Evolutionary conservation across 2,329 filamentous ascomycete genomes (phyloP).

Genomic region (Alternaria infectoria): DNA sequence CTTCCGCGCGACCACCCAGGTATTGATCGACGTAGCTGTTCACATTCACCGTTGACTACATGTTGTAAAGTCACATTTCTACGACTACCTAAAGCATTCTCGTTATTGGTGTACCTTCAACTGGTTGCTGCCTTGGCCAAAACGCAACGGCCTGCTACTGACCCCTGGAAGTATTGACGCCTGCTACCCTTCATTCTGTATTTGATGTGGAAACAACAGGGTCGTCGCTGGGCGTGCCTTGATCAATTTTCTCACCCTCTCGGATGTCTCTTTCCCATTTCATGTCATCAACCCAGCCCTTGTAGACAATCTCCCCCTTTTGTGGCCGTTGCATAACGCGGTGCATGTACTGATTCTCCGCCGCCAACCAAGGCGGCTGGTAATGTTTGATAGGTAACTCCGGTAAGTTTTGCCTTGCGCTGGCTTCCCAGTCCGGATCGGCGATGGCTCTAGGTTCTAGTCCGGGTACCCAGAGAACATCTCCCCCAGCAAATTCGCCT

Average conservation of each 20-base stretch:
- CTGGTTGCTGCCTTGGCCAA: background rate
- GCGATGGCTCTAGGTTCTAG: conserved; percentile 3
- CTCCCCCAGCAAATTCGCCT: background rate
- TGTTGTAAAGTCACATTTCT: background rate
- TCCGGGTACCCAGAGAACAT: conserved; percentile 13
- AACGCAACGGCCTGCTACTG: background rate
- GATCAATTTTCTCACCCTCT: background rate
- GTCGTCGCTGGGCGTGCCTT: background rate
- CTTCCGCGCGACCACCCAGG: background rate
- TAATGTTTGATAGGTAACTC: background rate
- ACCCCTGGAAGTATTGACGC: background rate
- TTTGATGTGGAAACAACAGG: background rate
- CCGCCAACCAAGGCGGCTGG: background rate
- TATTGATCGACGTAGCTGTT: background rate
- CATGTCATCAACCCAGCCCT: background rate
- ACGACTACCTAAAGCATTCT: background rate
- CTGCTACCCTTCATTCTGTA: background rate
- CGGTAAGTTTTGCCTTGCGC: background rate
- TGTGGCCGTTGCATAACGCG: background rate
- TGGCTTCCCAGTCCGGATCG: background rate
- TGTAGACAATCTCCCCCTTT: background rate
- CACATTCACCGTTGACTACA: background rate
- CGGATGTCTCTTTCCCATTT: background rate
- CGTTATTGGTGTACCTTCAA: background rate
- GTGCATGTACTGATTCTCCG: background rate